Evolutionary conservation across 768 basidiomycete genomes (phyloP).

Genomic region (Floccularia luteovirens): DNA sequence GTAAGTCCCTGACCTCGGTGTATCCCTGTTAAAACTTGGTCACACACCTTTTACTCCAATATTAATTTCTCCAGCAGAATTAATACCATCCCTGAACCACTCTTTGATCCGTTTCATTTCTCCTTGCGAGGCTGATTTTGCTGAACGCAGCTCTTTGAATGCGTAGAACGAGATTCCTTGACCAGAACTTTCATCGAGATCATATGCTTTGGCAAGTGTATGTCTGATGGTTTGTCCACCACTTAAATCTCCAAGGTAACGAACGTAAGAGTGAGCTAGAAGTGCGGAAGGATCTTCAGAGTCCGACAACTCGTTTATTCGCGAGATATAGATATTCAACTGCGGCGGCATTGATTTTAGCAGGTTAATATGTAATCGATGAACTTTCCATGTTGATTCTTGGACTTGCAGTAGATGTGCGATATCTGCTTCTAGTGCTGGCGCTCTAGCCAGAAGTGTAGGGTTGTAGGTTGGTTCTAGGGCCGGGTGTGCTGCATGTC

Average conservation of each 20-base stretch:
- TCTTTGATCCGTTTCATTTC: slow-evolving; percentile 72
- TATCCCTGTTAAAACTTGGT: not conserved
- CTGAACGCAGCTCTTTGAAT: slow-evolving; percentile 49
- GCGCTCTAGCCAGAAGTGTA: slow-evolving; percentile 52
- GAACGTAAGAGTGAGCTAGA: slow-evolving; percentile 75
- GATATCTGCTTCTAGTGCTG: slow-evolving; percentile 60
- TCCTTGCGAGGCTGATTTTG: slow-evolving; percentile 37
- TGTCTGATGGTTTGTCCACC: slow-evolving; percentile 69
- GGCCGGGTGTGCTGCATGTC: slow-evolving; percentile 52
- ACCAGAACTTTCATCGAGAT: slow-evolving; percentile 41
- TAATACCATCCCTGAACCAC: slow-evolving; percentile 56
- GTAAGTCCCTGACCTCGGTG: not conserved
- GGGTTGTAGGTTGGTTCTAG: slow-evolving; percentile 71
- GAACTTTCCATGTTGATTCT: slow-evolving; percentile 43
- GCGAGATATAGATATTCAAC: slow-evolving; percentile 43
- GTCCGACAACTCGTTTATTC: slow-evolving; percentile 41
- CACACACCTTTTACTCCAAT: slow-evolving; percentile 31
- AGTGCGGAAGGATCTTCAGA: slow-evolving; percentile 41
- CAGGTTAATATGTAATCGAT: slow-evolving; percentile 45
- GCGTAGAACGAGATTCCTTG: slow-evolving; percentile 61
- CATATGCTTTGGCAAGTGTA: slow-evolving; percentile 60
- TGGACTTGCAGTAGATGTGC: slow-evolving; percentile 46
- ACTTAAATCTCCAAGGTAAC: slow-evolving; percentile 75
- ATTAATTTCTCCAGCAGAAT: slow-evolving; percentile 35
- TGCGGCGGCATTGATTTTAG: slow-evolving; percentile 36